Percentiles rank a stretch among this genome's conserved stretches.
These are phyloP conservation scores for Diaporthe sp. DNA, from an alignment of 2,329 filamentous ascomycete species.

Conservation along the genomic window DNA sequence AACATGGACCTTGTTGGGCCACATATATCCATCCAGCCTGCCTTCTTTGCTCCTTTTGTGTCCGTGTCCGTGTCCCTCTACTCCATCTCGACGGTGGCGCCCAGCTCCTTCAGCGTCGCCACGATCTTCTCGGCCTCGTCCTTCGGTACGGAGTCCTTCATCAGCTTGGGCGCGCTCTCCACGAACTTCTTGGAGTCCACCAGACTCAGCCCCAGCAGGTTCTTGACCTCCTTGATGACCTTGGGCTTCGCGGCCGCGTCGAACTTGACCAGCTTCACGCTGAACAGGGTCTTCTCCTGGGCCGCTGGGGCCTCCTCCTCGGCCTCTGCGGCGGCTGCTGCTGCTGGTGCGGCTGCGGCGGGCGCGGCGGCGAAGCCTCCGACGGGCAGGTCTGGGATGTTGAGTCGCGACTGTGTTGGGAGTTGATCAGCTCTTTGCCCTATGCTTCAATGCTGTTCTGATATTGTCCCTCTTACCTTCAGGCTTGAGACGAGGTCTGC, in stretches of 20 bases:
- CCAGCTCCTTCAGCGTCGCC: conserved; percentile 91
- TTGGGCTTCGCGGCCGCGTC: conserved; percentile 94
- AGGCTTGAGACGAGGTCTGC: conserved; percentile 94
- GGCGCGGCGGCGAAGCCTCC: conserved; percentile 84
- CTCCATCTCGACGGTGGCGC: conserved; percentile 91
- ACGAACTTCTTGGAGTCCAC: conserved; percentile 99
- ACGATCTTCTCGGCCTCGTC: conserved; percentile 99
- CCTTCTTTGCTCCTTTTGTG: not conserved
- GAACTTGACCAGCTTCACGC: conserved; percentile 91
- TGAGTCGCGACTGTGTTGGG: conserved; percentile 80
- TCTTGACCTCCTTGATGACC: conserved; percentile 99
- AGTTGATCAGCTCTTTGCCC: conserved; percentile 26
- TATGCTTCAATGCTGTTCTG: not conserved
- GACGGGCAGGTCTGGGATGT: conserved; percentile 97
- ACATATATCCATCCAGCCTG: conserved; percentile 31
- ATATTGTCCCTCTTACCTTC: conserved; percentile 74
- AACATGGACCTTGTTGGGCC: conserved; percentile 27
- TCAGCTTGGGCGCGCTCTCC: conserved; percentile 95
- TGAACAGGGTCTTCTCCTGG: conserved; percentile 98
- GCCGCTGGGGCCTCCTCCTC: conserved; percentile 90
- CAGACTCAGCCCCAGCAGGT: conserved; percentile 91
- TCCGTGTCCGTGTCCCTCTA: conserved; percentile 64
- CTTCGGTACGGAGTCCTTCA: conserved; percentile 99
- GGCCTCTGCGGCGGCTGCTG: conserved; percentile 80
- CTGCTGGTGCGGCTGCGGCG: conserved; percentile 69